These are phyloP conservation scores for Oryza glumipatula DNA, from an alignment of 176 grass and related monocot species.

Conservation along the genomic window DNA sequence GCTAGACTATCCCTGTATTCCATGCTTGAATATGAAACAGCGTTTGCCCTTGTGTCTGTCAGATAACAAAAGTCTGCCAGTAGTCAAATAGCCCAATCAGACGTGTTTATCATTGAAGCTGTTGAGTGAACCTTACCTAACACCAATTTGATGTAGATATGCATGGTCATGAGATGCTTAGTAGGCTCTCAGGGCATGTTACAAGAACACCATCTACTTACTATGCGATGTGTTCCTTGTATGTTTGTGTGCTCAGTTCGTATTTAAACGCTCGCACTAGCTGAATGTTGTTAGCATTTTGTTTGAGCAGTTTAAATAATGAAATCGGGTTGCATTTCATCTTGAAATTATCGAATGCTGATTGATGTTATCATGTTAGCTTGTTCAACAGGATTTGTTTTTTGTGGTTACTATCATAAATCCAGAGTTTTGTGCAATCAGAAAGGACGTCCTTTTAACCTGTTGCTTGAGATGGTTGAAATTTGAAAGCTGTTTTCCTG, in stretches of 20 bases:
- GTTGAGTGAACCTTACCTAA: neutral
- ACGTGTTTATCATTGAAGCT: neutral
- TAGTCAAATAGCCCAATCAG: neutral
- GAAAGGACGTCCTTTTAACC: neutral
- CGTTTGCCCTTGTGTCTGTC: neutral
- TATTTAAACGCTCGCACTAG: neutral
- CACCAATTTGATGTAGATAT: neutral
- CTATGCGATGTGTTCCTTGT: neutral
- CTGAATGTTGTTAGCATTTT: neutral
- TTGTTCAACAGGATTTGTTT: neutral
- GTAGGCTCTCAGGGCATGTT: neutral
- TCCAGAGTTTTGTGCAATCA: neutral
- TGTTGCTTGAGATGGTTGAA: neutral
- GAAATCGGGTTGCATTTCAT: neutral
- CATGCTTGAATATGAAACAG: neutral
- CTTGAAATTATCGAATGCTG: neutral
- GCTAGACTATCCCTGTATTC: neutral
- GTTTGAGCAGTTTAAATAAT: neutral
- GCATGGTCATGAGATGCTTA: neutral
- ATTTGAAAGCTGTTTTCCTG: neutral
- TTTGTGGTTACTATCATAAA: neutral
- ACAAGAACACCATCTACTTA: neutral
- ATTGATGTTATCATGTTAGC: neutral
- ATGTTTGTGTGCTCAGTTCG: neutral
- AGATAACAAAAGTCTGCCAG: neutral